A percentile compares a stretch with the other conserved stretches of the same genome.
These are phyloP conservation scores for Bidens hawaiensis DNA, from an alignment of 140 eudicot species.

Conservation along the genomic window DNA sequence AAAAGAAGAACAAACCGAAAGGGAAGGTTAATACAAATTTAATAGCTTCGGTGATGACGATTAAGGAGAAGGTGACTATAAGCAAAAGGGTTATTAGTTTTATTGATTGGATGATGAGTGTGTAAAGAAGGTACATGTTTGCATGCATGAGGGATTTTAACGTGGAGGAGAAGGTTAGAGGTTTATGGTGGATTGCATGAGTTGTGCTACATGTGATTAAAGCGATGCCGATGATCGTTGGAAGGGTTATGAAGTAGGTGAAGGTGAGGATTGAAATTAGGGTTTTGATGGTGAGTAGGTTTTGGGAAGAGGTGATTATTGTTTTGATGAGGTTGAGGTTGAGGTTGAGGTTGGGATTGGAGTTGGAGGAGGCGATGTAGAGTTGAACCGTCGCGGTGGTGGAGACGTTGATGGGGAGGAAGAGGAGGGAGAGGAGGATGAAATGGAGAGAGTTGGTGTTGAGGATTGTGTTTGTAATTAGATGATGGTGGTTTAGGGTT, in stretches of 20 bases:
- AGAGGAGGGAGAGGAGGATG: slow-evolving; percentile 19
- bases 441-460: slow-evolving; percentile 4
- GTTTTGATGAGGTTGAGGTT: too few species aligned
- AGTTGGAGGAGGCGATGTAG: too few species aligned
- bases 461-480: slow-evolving; percentile 8
- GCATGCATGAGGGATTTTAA: slow-evolving; percentile 1
- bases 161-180: slow-evolving; percentile 13
- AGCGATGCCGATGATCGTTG: background rate
- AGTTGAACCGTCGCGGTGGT: slow-evolving; percentile 1
- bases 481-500: background rate
- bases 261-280: background rate
- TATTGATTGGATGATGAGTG: background rate
- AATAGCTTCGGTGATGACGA: background rate
- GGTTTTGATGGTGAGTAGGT: background rate
- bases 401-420: slow-evolving; percentile 1
- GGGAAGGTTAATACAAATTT: too few species aligned
- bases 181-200: slow-evolving; percentile 2
- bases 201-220: slow-evolving; percentile 17
- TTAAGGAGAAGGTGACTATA: background rate
- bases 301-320: slow-evolving; percentile 3
- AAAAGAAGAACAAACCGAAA: background rate
- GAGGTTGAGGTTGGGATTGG: too few species aligned
- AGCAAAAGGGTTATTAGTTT: slow-evolving; percentile 1
- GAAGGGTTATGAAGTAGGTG: background rate
- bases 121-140: slow-evolving; percentile 8